Conservation (phyloP, 805 yeast genomes). For the Brettanomyces sp. region DNA sequence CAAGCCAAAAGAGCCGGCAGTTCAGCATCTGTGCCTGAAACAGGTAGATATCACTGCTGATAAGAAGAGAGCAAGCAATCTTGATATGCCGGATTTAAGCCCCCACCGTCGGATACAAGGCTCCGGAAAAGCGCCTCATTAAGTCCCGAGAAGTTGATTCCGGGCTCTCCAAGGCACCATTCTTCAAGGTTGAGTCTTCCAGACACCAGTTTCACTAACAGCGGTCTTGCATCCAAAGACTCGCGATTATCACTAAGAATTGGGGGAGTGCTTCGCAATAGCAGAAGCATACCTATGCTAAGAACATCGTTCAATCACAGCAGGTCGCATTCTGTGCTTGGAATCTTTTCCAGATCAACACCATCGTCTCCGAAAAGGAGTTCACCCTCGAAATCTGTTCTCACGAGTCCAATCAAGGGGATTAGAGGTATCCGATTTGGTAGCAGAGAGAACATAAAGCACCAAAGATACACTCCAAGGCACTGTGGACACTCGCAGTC, state of each 20-base stretch:
- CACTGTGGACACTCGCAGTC: constrained; percentile 9
- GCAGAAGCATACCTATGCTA: constrained; percentile 1
- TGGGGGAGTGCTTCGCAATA: background rate
- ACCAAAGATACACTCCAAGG: background rate
- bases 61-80: no score
- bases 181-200: no score
- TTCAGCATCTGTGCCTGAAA: constrained; percentile 10
- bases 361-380: constrained; percentile 3
- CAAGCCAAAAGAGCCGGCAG: constrained; percentile 12
- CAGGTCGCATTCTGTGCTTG: background rate
- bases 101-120: no score
- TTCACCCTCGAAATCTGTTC: constrained; percentile 10
- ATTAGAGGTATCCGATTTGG: constrained; percentile 16
- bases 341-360: background rate
- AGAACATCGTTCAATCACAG: background rate
- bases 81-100: no score
- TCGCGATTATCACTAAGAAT: background rate
- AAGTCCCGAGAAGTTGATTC: no score
- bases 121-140: no score
- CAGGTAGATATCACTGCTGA: background rate
- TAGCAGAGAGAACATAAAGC: background rate
- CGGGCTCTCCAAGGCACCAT: no score
- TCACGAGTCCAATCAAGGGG: constrained; percentile 18
- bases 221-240: background rate
- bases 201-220: background rate